These are phyloP conservation scores for Drechmeria coniospora DNA, from an alignment of 2,329 filamentous ascomycete species.

Conservation along the genomic window DNA sequence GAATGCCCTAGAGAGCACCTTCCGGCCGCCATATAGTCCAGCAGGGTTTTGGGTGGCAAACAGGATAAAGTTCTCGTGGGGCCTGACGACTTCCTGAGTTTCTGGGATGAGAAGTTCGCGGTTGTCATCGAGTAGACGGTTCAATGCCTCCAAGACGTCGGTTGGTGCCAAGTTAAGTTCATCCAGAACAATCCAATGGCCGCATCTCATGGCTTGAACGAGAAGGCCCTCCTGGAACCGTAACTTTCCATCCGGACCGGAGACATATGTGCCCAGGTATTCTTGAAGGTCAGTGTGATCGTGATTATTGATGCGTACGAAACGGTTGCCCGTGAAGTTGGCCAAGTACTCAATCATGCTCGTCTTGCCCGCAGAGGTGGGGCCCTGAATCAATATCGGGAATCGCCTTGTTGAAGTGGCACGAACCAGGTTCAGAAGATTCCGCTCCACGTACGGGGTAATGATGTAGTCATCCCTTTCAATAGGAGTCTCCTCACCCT, in stretches of 20 bases:
- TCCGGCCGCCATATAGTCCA: slow-evolving; percentile 86
- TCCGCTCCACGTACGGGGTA: slow-evolving; percentile 86
- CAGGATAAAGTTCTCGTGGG: slow-evolving; percentile 90
- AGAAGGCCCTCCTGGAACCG: slow-evolving; percentile 87
- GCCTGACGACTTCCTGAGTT: slow-evolving; percentile 83
- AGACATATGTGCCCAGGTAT: slow-evolving; percentile 89
- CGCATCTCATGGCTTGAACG: slow-evolving; percentile 80
- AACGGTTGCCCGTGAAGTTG: slow-evolving; percentile 92
- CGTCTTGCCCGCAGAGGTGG: slow-evolving; percentile 94
- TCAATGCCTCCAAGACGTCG: slow-evolving; percentile 90
- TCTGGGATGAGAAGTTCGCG: slow-evolving; percentile 90
- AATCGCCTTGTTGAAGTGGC: slow-evolving; percentile 86
- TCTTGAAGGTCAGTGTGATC: slow-evolving; percentile 98
- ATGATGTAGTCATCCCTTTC: slow-evolving; percentile 87
- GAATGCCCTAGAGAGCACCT: slow-evolving; percentile 85
- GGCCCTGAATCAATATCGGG: slow-evolving; percentile 88
- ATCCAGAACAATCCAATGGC: slow-evolving; percentile 96
- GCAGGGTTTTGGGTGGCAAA: slow-evolving; percentile 97
- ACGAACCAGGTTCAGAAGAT: slow-evolving; percentile 84
- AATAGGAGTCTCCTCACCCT: slow-evolving; percentile 48
- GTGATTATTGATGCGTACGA: slow-evolving; percentile 98
- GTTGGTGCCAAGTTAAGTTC: slow-evolving; percentile 94
- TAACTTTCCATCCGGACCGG: slow-evolving; percentile 68
- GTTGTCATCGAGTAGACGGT: slow-evolving; percentile 91
- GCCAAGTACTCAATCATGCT: slow-evolving; percentile 99